phyloP scores from a whole-genome alignment of 2,329 filamentous ascomycete species.

The Beauveria rudraprayagi region DNA sequence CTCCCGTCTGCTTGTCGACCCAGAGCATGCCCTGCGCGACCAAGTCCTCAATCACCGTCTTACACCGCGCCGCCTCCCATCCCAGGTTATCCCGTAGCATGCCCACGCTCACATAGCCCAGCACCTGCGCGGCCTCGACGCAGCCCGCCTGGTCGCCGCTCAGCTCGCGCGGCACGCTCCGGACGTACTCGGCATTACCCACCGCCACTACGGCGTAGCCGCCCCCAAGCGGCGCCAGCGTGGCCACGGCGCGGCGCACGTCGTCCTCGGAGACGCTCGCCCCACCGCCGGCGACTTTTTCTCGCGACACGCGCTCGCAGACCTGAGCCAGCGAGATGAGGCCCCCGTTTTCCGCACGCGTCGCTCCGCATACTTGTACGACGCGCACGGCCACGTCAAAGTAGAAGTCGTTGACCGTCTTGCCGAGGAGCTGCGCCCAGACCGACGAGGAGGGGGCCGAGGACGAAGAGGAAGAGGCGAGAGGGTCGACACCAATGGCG shows the following conservation, averaged over 20 bases:
- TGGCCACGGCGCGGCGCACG: slow-evolving; percentile 79
- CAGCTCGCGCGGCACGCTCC: slow-evolving; percentile 88
- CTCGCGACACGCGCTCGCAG: slow-evolving; percentile 63
- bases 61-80: slow-evolving; percentile 78
- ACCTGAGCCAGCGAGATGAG: slow-evolving; percentile 80
- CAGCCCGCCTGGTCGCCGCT: slow-evolving; percentile 91
- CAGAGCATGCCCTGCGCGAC: slow-evolving; percentile 85
- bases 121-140: slow-evolving; percentile 79
- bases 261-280: slow-evolving; percentile 81
- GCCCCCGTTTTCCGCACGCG: slow-evolving; percentile 83
- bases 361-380: slow-evolving; percentile 84
- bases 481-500: slow-evolving; percentile 90
- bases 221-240: slow-evolving; percentile 77
- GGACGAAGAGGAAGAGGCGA: slow-evolving; percentile 50
- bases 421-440: slow-evolving; percentile 87
- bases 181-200: slow-evolving; percentile 77
- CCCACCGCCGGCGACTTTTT: slow-evolving; percentile 60
- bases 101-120: slow-evolving; percentile 82
- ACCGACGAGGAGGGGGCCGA: slow-evolving; percentile 47
- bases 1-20: slow-evolving; percentile 73
- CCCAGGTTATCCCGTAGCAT: slow-evolving; percentile 81
- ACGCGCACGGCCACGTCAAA: slow-evolving; percentile 95
- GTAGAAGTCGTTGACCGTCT: slow-evolving; percentile 95
- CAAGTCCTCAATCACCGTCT: slow-evolving; percentile 84
- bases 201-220: slow-evolving; percentile 81